phyloP scores from a whole-genome alignment of 2,329 filamentous ascomycete genomes.

The Aspergillus texensis region DNA sequence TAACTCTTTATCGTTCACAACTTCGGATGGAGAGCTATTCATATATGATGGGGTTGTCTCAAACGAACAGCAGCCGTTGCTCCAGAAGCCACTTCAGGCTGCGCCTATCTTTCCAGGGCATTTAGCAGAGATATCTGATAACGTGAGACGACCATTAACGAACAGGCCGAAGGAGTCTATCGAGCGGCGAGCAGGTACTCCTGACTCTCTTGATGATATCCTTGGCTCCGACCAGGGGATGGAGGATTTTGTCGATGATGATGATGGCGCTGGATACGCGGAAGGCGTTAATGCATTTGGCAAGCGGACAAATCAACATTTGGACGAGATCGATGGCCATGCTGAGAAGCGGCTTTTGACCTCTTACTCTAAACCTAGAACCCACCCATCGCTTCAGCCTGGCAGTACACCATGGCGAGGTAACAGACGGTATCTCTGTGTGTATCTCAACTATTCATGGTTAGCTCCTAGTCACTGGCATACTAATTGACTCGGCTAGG shows the following conservation, averaged over 20 bases:
- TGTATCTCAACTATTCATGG: slow-evolving; percentile 13
- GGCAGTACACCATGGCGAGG: slow-evolving; percentile 96
- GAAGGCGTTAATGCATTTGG: slow-evolving; percentile 64
- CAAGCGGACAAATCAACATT: slow-evolving; percentile 60
- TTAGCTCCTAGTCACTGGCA: background rate
- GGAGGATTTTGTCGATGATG: slow-evolving; percentile 89
- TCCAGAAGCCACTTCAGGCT: slow-evolving; percentile 64
- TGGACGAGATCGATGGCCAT: slow-evolving; percentile 48
- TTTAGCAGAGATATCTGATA: slow-evolving; percentile 68
- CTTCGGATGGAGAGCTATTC: slow-evolving; percentile 87
- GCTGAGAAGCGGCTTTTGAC: slow-evolving; percentile 56
- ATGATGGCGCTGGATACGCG: slow-evolving; percentile 90
- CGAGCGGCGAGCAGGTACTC: slow-evolving; percentile 60
- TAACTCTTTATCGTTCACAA: slow-evolving; percentile 90
- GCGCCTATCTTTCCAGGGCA: slow-evolving; percentile 87
- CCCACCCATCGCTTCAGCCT: slow-evolving; percentile 87
- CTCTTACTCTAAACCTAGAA: slow-evolving; percentile 61
- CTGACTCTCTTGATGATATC: slow-evolving; percentile 82
- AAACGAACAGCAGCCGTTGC: slow-evolving; percentile 49
- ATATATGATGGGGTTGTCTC: slow-evolving; percentile 70
- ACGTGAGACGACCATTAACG: slow-evolving; percentile 58
- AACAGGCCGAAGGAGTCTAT: slow-evolving; percentile 61
- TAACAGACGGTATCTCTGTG: slow-evolving; percentile 86
- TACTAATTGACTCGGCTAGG: slow-evolving; percentile 36
- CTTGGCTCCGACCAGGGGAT: slow-evolving; percentile 65